Percentiles rank a stretch among this genome's conserved stretches.
phyloP scores from a whole-genome alignment of 2,329 filamentous ascomycete genomes.

The Myriosclerotinia scirpicola region DNA sequence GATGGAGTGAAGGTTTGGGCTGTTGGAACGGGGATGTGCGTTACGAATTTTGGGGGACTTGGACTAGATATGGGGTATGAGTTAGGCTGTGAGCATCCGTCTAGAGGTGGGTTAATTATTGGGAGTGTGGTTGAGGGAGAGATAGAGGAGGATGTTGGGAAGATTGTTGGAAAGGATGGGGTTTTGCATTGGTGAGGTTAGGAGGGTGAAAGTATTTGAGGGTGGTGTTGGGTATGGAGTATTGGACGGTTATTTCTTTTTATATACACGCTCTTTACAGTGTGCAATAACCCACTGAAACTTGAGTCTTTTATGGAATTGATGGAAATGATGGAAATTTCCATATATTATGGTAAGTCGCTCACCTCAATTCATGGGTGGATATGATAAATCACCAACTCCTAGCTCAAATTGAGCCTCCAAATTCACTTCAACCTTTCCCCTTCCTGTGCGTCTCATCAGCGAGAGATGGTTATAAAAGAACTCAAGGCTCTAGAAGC shows the following conservation, averaged over 20 bases:
- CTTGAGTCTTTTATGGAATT: not conserved
- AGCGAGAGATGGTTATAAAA: not conserved
- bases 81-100: slow-evolving; percentile 40
- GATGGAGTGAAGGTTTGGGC: slow-evolving; percentile 54
- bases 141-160: slow-evolving; percentile 46
- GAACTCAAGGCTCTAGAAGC: not conserved
- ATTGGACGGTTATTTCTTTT: not conserved
- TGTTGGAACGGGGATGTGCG: slow-evolving; percentile 51
- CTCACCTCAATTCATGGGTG: not conserved
- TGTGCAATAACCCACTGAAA: not conserved
- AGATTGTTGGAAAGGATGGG: slow-evolving; percentile 36
- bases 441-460: not conserved
- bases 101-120: slow-evolving; percentile 44
- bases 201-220: not conserved
- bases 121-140: slow-evolving; percentile 45
- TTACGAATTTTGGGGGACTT: slow-evolving; percentile 47
- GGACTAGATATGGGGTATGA: slow-evolving; percentile 25
- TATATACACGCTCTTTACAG: not conserved
- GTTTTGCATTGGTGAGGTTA: not conserved
- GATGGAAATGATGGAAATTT: not conserved
- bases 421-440: not conserved
- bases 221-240: not conserved
- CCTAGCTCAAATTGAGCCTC: not conserved
- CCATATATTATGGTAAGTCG: not conserved
- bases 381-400: not conserved